Conservation (phyloP, 192 early-diverging fungal genomes). For the Entomortierella beljakovae region DNA sequence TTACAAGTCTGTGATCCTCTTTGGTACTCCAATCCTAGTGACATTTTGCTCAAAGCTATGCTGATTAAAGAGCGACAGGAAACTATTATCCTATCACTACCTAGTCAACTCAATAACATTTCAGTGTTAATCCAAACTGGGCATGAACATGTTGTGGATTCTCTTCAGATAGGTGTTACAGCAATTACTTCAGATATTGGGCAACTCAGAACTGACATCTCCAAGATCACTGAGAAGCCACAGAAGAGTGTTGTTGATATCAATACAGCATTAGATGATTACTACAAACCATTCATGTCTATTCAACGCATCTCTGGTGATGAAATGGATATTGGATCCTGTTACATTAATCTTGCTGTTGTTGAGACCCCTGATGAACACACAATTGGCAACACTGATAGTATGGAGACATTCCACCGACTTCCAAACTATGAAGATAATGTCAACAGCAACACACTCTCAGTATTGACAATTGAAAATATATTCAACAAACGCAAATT, state of each 20-base stretch:
- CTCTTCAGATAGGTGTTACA: too few relatives aligned
- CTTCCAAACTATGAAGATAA: not conserved
- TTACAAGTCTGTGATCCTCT: not conserved
- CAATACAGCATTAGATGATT: conserved; percentile 3
- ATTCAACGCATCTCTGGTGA: conserved; percentile 20
- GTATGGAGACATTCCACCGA: conserved; percentile 6
- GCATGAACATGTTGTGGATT: too few relatives aligned
- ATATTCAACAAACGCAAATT: conserved; percentile 15
- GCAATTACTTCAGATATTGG: too few relatives aligned
- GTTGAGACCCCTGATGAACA: conserved; percentile 8
- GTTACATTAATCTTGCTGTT: conserved; percentile 20
- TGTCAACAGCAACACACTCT: not conserved
- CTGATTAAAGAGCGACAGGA: not conserved
- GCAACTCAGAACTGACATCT: too few relatives aligned
- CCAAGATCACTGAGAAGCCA: too few relatives aligned
- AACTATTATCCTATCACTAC: not conserved
- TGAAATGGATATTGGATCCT: conserved; percentile 4
- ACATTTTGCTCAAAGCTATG: not conserved
- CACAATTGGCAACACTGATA: conserved; percentile 3
- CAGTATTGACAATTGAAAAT: conserved; percentile 7
- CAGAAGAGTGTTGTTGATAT: not conserved
- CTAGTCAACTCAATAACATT: not conserved
- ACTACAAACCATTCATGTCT: conserved; percentile 1
- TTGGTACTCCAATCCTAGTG: not conserved
- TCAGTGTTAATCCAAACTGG: not conserved